These are phyloP conservation scores for Mycena vitilis DNA, from an alignment of 768 basidiomycete species.

Conservation along the genomic window DNA sequence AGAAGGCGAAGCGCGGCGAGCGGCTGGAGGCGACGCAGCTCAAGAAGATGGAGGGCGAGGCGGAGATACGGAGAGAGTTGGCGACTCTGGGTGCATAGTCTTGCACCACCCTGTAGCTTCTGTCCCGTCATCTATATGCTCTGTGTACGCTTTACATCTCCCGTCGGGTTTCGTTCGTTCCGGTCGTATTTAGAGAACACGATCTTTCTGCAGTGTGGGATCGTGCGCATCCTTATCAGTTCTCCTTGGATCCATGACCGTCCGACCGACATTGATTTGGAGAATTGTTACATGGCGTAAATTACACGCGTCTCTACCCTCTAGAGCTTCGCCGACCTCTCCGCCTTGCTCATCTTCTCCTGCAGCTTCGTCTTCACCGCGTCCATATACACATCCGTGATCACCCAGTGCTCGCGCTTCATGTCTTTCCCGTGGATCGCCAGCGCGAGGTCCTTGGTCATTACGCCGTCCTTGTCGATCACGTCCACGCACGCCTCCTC, in stretches of 20 bases:
- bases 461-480: constrained; percentile 89
- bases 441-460: constrained; percentile 98
- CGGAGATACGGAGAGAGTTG: constrained; percentile 86
- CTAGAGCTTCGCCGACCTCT: constrained; percentile 19
- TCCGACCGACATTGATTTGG: no score
- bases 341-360: constrained; percentile 6
- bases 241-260: no score
- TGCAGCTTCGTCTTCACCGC: constrained; percentile 69
- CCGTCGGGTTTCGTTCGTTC: neutral
- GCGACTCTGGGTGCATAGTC: constrained; percentile 46
- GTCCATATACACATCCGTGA: constrained; percentile 94
- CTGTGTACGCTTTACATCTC: constrained; percentile 29
- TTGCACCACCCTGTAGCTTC: constrained; percentile 16
- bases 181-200: constrained; percentile 24
- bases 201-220: neutral
- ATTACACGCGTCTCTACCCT: neutral
- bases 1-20: constrained; percentile 90
- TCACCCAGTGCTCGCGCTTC: constrained; percentile 97
- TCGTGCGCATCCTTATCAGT: no score
- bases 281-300: neutral
- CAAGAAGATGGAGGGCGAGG: constrained; percentile 96
- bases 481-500: constrained; percentile 92
- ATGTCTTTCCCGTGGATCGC: constrained; percentile 92
- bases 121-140: constrained; percentile 17
- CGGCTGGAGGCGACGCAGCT: constrained; percentile 94